phyloP scores from a whole-genome alignment of 805 yeast genomes.

The Wickerhamomyces sydowiorum region DNA sequence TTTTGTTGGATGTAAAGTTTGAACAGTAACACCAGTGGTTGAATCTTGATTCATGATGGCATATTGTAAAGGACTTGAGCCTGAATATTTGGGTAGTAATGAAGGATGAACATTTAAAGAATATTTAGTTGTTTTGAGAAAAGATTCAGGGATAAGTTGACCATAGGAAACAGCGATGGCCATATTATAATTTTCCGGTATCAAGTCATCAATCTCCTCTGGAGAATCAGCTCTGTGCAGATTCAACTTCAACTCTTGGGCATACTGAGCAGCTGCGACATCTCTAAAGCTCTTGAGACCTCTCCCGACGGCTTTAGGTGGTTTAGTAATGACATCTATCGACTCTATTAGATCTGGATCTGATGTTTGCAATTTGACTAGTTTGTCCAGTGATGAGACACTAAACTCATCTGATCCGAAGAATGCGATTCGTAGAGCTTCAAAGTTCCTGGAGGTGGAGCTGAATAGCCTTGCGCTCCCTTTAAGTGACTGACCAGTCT shows the following conservation, averaged over 20 bases:
- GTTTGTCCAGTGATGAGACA: slow-evolving; percentile 40
- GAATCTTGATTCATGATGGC: slow-evolving; percentile 61
- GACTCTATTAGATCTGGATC: slow-evolving; percentile 18
- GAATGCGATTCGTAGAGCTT: slow-evolving; percentile 41
- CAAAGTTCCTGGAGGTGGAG: not conserved
- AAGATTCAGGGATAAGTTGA: slow-evolving; percentile 59
- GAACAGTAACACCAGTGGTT: slow-evolving; percentile 80
- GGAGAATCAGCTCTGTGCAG: slow-evolving; percentile 47
- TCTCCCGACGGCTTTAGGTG: slow-evolving; percentile 62
- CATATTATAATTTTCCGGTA: slow-evolving; percentile 40
- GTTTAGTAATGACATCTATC: slow-evolving; percentile 59
- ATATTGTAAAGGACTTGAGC: slow-evolving; percentile 86
- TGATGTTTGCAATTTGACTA: slow-evolving; percentile 22
- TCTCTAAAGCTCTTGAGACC: slow-evolving; percentile 28
- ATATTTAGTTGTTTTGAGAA: slow-evolving; percentile 40
- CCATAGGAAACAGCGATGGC: slow-evolving; percentile 95
- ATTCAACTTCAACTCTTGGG: slow-evolving; percentile 27
- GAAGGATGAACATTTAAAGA: slow-evolving; percentile 95
- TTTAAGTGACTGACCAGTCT: not conserved
- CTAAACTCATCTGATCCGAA: slow-evolving; percentile 80
- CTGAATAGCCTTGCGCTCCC: not conserved
- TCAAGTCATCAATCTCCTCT: slow-evolving; percentile 29
- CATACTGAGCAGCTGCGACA: slow-evolving; percentile 37
- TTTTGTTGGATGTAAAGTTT: slow-evolving; percentile 80
- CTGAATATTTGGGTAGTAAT: slow-evolving; percentile 72